These are phyloP conservation scores for Xylariaceae sp. DNA, from an alignment of 2,329 filamentous ascomycete species.

Conservation along the genomic window DNA sequence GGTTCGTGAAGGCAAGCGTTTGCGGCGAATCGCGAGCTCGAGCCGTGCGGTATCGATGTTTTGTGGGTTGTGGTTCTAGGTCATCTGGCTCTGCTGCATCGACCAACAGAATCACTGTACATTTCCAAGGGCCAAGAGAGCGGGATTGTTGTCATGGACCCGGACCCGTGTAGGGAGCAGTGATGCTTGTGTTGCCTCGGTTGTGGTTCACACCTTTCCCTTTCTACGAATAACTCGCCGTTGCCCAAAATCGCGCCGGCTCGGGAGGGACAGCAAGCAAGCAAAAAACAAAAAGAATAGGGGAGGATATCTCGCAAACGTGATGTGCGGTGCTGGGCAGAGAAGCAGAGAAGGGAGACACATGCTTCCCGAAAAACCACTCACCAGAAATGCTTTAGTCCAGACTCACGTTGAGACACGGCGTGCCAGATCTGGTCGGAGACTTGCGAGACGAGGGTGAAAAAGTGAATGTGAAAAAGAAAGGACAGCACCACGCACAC, in stretches of 20 bases:
- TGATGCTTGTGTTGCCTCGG: slow-evolving; percentile 9
- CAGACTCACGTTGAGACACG: slow-evolving; percentile 22
- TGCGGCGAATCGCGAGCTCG: slow-evolving; percentile 11
- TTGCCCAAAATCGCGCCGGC: slow-evolving; percentile 7
- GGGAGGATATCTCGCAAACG: background rate
- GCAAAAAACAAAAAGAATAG: background rate
- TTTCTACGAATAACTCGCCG: background rate
- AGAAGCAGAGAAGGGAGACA: slow-evolving; percentile 5
- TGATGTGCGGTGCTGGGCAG: background rate
- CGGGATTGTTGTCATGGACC: slow-evolving; percentile 6
- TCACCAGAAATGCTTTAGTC: slow-evolving; percentile 22
- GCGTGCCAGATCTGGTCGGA: slow-evolving; percentile 22
- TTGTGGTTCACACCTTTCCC: background rate
- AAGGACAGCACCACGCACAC: slow-evolving; percentile 28
- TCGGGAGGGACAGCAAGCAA: background rate
- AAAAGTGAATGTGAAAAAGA: slow-evolving; percentile 25
- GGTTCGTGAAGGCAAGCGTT: slow-evolving; percentile 8
- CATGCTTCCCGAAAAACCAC: slow-evolving; percentile 16
- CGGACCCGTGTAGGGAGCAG: background rate
- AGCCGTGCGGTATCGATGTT: slow-evolving; percentile 2
- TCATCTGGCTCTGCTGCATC: background rate
- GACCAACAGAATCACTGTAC: background rate
- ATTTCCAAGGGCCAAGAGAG: background rate
- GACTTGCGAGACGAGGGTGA: slow-evolving; percentile 10
- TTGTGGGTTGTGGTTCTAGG: background rate